Evolutionary conservation across 768 basidiomycete species (phyloP), one percentile per base, ranked within the genome.

Genomic region (Sarcodon sp.): DNA sequence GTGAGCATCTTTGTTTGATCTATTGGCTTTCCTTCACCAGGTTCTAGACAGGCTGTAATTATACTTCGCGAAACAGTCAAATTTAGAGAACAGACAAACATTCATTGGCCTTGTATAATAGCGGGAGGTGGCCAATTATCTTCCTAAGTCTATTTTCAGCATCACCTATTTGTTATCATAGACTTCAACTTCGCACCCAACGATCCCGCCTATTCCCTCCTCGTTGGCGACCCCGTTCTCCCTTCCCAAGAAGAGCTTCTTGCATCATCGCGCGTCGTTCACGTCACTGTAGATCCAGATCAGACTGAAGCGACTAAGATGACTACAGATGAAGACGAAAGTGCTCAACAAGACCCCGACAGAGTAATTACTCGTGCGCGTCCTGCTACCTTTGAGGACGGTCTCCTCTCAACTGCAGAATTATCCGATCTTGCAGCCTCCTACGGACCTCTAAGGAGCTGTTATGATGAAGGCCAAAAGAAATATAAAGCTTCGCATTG

Each of bases 151-250:
- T 41, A 9, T 13, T 4, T 4, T 13, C 7, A 16, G 15, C 7
- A 27, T 18, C 37, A 13, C 37, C 8, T 27, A 13, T 41, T 41
- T 13, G 8, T 16, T 4, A 4, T 8, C 9, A 10, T 46, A 93
- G 93, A 98, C 63, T 91, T 96, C 66, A 98, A 97, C 62, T 87
- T 88, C 47, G 64, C 78, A 11, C 94, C 94, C 0, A 72, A 72
- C 52, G 91, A 93, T 58, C 70, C 87, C 4, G 77, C 79, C 0
- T 97, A 98, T 61, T 76, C 87, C 11, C 73, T 97, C 32, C 60
- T 92, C 12, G 72, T 80, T 5, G 77, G 79, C 12, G 71, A 80
- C 46, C 59, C 69, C 4, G 61, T 93, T n/a, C 66, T 75, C 1
- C 52, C 66, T 0, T 64, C 63, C 12, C 85, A 92, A 50, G 61